Evolutionary conservation across 768 basidiomycete species (phyloP).

Genomic region (Hericium erinaceus): DNA sequence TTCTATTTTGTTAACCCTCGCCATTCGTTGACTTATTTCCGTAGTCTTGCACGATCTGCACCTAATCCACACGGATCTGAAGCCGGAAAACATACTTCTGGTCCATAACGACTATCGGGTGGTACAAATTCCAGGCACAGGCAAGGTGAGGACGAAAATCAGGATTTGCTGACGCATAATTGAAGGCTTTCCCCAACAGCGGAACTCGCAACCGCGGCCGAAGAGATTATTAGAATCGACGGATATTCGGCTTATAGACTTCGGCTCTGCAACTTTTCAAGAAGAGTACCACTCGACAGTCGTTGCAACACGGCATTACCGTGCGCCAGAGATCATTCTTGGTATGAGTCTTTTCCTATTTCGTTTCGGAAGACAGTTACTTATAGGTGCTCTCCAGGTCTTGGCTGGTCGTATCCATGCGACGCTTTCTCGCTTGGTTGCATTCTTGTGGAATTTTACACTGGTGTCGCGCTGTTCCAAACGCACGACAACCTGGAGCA

Average conservation of each 20-base stretch:
- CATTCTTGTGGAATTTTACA: constrained; percentile 97
- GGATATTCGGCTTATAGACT: constrained; percentile 94
- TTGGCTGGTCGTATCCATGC: constrained; percentile 98
- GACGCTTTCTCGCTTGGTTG: constrained; percentile 98
- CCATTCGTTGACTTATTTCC: constrained; percentile 1
- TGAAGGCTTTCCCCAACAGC: constrained; percentile 29
- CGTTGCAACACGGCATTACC: constrained; percentile 95
- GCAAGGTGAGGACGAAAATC: constrained; percentile 42
- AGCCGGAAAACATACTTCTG: constrained; percentile 96
- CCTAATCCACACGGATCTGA: constrained; percentile 95
- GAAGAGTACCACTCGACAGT: constrained; percentile 98
- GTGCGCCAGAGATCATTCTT: constrained; percentile 97
- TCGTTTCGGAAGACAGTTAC: background rate
- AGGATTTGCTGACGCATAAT: constrained; percentile 2
- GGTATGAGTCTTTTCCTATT: constrained; percentile 39
- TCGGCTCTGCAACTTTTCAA: constrained; percentile 97
- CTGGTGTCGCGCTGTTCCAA: constrained; percentile 96
- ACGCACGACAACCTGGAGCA: constrained; percentile 99
- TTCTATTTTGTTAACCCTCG: constrained; percentile 14
- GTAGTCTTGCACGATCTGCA: constrained; percentile 85
- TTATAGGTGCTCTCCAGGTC: constrained; percentile 38
- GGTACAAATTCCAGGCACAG: constrained; percentile 48
- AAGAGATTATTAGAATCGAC: constrained; percentile 80
- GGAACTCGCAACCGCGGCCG: constrained; percentile 52
- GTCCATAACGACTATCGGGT: constrained; percentile 74